Evolutionary conservation across 768 basidiomycete genomes (phyloP).

Genomic region (Kwoniella shandongensis): DNA sequence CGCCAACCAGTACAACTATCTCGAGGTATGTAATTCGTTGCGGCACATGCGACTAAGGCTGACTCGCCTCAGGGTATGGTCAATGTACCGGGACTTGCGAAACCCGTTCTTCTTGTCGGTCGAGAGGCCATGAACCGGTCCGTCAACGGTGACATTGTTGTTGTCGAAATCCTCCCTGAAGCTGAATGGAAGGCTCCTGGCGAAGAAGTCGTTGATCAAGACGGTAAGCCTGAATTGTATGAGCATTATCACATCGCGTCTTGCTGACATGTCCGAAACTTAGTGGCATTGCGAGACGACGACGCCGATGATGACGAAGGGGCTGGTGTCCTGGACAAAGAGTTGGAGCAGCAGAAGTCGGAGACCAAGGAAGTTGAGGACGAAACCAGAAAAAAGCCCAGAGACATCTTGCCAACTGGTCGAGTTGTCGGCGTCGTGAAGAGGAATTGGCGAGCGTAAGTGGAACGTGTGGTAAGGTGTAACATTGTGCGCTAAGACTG

Average conservation of each 20-base stretch:
- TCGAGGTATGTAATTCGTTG: slow-evolving; percentile 64
- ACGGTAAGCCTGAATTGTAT: slow-evolving; percentile 60
- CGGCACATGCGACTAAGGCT: not conserved
- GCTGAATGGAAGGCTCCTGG: slow-evolving; percentile 88
- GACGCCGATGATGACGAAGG: slow-evolving; percentile 68
- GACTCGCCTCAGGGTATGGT: slow-evolving; percentile 67
- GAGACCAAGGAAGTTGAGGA: slow-evolving; percentile 47
- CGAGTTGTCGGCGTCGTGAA: slow-evolving; percentile 87
- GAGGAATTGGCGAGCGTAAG: slow-evolving; percentile 91
- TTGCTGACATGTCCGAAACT: slow-evolving; percentile 4
- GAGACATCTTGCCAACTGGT: slow-evolving; percentile 84
- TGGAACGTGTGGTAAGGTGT: no score
- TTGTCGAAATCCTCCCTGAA: slow-evolving; percentile 80
- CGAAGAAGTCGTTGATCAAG: slow-evolving; percentile 92
- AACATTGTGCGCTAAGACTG: no score
- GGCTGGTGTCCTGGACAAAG: slow-evolving; percentile 56
- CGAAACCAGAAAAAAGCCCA: slow-evolving; percentile 45
- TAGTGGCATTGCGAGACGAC: slow-evolving; percentile 80
- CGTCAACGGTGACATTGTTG: slow-evolving; percentile 89
- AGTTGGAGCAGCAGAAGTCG: slow-evolving; percentile 50
- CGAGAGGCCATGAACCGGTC: slow-evolving; percentile 94
- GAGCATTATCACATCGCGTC: not conserved
- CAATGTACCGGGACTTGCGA: slow-evolving; percentile 67
- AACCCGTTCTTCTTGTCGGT: slow-evolving; percentile 79
- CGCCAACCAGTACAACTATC: slow-evolving; percentile 91